These are phyloP conservation scores for Mucor piriformis DNA, from an alignment of 371 early-diverging fungal genomes.

Conservation along the genomic window DNA sequence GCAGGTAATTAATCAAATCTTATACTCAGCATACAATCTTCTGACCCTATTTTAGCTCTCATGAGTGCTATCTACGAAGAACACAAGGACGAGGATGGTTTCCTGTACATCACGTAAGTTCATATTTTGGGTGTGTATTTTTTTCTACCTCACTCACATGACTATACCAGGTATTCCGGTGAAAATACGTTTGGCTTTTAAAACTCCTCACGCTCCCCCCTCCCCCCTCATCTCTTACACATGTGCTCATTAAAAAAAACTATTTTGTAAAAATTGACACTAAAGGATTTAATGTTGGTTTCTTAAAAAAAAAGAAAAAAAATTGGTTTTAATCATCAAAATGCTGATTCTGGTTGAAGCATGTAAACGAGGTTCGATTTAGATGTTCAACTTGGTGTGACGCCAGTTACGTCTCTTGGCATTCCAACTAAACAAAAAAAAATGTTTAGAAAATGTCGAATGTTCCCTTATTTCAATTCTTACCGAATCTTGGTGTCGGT, in stretches of 20 bases:
- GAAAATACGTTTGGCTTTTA: slow-evolving; percentile 77
- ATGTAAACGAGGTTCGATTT: slow-evolving; percentile 41
- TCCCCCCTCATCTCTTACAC: background rate
- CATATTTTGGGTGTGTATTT: background rate
- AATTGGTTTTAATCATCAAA: no score
- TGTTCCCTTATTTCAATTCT: background rate
- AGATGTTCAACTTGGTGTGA: slow-evolving; percentile 96
- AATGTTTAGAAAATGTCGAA: background rate
- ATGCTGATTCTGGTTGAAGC: no score
- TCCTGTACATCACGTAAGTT: slow-evolving; percentile 81
- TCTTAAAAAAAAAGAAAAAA: no score
- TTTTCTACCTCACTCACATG: slow-evolving; percentile 6
- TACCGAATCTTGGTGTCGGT: slow-evolving; percentile 94
- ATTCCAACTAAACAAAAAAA: slow-evolving; percentile 76
- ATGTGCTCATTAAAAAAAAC: background rate
- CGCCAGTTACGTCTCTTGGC: slow-evolving; percentile 99
- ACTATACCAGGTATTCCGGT: slow-evolving; percentile 60
- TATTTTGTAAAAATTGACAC: no score
- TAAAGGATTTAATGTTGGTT: no score
- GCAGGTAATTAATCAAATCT: slow-evolving; percentile 48
- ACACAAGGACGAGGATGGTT: slow-evolving; percentile 81
- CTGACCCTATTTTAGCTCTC: no score
- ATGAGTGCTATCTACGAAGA: slow-evolving; percentile 90
- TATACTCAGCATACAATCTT: background rate
- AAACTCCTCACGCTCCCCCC: background rate